Conservation (phyloP, 495 filamentous ascomycete species). For the Neurospora tetraspora region DNA sequence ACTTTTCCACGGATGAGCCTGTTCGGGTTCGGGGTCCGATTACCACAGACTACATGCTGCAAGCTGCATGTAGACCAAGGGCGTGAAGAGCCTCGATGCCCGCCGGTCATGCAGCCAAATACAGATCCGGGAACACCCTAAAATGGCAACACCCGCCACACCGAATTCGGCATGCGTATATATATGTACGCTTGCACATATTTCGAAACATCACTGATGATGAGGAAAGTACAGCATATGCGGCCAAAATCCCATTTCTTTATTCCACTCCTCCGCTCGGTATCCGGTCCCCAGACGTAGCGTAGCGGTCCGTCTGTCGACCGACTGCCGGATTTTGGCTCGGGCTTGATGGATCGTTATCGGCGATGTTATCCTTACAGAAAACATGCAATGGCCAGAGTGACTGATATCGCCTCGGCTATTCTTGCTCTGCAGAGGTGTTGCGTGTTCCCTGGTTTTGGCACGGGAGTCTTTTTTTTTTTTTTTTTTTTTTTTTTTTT, state of each 20-base stretch:
- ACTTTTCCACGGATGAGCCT: neutral
- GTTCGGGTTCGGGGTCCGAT: neutral
- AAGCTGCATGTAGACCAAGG: neutral
- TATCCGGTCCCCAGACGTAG: too few species aligned
- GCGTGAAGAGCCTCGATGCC: neutral
- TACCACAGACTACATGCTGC: neutral
- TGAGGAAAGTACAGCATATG: too few species aligned
- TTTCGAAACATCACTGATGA: neutral
- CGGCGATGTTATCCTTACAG: neutral
- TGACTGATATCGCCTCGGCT: neutral
- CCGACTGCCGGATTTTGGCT: neutral
- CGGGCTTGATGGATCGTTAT: neutral
- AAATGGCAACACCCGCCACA: neutral
- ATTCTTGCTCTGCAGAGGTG: neutral
- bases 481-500: too few species aligned
- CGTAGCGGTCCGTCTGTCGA: too few species aligned
- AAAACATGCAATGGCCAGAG: neutral
- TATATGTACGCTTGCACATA: neutral
- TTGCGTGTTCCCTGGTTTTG: neutral
- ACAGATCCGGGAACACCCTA: neutral
- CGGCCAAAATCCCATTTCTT: too few species aligned
- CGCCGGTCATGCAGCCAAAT: neutral
- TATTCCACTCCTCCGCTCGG: too few species aligned
- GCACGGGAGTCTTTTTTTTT: too few species aligned
- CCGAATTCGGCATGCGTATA: neutral